Conservation (phyloP, 768 basidiomycete genomes). For the Rubroboletus pulcherrimus region DNA sequence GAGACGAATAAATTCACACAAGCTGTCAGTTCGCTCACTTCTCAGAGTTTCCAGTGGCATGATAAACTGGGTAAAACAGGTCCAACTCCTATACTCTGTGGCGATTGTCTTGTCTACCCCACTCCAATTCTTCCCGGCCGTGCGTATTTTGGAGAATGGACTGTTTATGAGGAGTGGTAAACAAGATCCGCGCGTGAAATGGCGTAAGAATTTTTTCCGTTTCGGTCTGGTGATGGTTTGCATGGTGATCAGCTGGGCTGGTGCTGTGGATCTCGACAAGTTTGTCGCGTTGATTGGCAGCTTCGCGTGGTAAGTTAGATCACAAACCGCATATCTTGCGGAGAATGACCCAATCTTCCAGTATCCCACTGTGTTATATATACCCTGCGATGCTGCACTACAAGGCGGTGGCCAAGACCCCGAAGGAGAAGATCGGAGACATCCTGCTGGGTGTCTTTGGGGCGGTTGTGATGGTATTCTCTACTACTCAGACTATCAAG, state of each 20-base stretch:
- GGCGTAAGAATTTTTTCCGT: slow-evolving; percentile 92
- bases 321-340: not conserved
- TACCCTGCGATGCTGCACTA: slow-evolving; percentile 94
- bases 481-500: slow-evolving; percentile 73
- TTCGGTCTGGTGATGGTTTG: slow-evolving; percentile 74
- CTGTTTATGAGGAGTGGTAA: slow-evolving; percentile 89
- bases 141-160: slow-evolving; percentile 95
- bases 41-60: not conserved
- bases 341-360: slow-evolving; percentile 31
- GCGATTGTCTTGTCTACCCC: slow-evolving; percentile 92
- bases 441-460: slow-evolving; percentile 77
- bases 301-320: slow-evolving; percentile 76
- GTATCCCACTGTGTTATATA: slow-evolving; percentile 90
- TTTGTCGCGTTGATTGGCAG: slow-evolving; percentile 92
- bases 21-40: slow-evolving; percentile 50
- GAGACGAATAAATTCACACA: slow-evolving; percentile 82
- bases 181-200: slow-evolving; percentile 75
- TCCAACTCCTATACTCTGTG: slow-evolving; percentile 84
- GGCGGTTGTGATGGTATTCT: slow-evolving; percentile 65
- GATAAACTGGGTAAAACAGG: slow-evolving; percentile 34
- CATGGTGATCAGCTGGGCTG: slow-evolving; percentile 77
- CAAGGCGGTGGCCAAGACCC: slow-evolving; percentile 75
- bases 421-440: slow-evolving; percentile 62
- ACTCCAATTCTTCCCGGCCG: slow-evolving; percentile 95
- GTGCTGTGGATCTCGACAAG: slow-evolving; percentile 89